Base-by-base conservation (phyloP, 768 basidiomycete genomes). In the Amanita subjunquillea region DNA sequence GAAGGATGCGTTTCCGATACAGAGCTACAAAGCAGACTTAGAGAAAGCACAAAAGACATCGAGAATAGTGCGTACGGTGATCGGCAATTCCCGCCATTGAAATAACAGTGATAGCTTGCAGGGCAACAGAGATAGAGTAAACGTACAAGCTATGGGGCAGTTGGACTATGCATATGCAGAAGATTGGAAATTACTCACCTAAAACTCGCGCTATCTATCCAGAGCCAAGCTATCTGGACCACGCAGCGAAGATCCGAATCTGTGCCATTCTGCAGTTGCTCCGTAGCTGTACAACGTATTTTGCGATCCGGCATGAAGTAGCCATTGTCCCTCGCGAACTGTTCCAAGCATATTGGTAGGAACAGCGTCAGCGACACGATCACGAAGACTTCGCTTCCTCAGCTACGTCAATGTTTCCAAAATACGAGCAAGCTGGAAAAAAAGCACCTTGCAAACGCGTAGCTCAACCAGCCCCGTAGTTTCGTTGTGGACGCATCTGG, bases 21-120 rank as follows among this genome's bases (percentile, higher is more conserved):
- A 78, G 85, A 72, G 72, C 65, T 71, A 51, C 8, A 37, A 22
- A 20, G 27, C 32, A 36, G 54, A 12, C 32, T 56, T 48, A n/a
- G 42, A 57, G 23, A 54, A 17, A 40, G 39, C 10, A 44, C 38
- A 27, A 45, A 40, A 34, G 57, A 9, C 37, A 27, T 13, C n/a
- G 36, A 13, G 40, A 20, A 50, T n/a, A 54, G 15, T n/a, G 27
- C 22, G 29, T 59, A 94, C 92, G 83, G 56, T 88, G 81, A 67
- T 98, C 91, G 1, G 94, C 95, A 51, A 95, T 83, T 13, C 82
- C 82, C 6, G 91, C 91, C 76, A 96, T 88, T 4, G 94, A 93
- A 51, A 99, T 92, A 37, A 99, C 92, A 0, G 86, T 90, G n/a
- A 97, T 60, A 0, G 93, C 94, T 63, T 97, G 94, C 0, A 95